Evolutionary conservation across 2,329 filamentous ascomycete genomes (phyloP), one percentile per base, ranked within the genome.

Genomic region (Aspergillus intermedius): DNA sequence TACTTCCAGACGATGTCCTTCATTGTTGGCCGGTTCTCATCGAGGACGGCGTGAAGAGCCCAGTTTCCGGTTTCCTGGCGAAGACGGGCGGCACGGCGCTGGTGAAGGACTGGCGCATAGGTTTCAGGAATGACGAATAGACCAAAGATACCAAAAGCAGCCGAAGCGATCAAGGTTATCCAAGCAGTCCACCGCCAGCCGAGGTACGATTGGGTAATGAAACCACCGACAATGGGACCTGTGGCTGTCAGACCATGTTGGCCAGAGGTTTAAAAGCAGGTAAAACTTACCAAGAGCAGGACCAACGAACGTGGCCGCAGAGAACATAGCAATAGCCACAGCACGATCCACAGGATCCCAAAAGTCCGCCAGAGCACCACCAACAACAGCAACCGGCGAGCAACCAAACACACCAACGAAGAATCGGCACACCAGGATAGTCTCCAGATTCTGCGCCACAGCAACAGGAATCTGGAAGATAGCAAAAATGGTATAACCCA

Each of bases 181-280:
- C 78, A 82, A 8, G 72, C 72, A 0, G 77, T 81, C 77, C 78
- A 81, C 15, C 78, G 67, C 78, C 79, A 81, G 13, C 77, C 76
- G 1, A 80, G 70, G 53, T 72, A 55, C 5, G 67, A 73, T 37
- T 74, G 65, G 0, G 72, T 73, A 30, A 78, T 70, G 48, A 77
- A 79, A 0, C 71, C 74, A 7, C 76, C 76, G 7, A 75, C 64
- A 47, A 80, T 71, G 3, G 77, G 74, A 0, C 73, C 55, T 58
- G 9, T 5, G 5, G n/a, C 21, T 28, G 45, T 48, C 25, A 47
- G 40, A 28, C 13, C 6, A 34, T 39, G 25, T 15, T 12, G 13
- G 15, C 6, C 13, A 22, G 21, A 12, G 13, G 12, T n/a, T 23
- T 19, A 10, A 22, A 30, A 9, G 40, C n/a, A n/a, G 12, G 19